Evolutionary conservation across 768 basidiomycete genomes (phyloP), one percentile per base, ranked within the genome.

Genomic region (Phanerochaete carnosa): DNA sequence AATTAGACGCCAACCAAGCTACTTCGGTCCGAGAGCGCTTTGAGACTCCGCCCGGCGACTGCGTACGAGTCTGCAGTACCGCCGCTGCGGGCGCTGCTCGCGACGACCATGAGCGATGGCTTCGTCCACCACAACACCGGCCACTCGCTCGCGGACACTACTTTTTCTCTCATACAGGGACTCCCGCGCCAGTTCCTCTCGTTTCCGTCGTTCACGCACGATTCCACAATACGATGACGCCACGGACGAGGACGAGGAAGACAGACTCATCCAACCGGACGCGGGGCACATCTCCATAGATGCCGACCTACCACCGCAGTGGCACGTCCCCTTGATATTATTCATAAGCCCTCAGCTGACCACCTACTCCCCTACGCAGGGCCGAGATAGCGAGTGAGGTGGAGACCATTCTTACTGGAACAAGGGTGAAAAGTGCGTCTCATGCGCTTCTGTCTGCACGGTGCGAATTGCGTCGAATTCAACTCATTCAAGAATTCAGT

Each of bases 121-220:
- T 64, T 62, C 72, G 45, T 66, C 74, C 33, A 71, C 75, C 29
- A 70, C 72, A 30, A 70, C 73, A 58, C 77, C 77, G 45, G 83
- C 86, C 43, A 94, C 90, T 35, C 88, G 96, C 66, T 94, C 92
- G 1, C 76, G 96, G 50, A 98, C 96, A 2, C 84, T 93, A 57
- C 84, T 98, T 68, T 98, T 98, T 75, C 88, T 95, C 62, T 96
- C 95, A 6, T 94, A 91, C 75, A 84, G 96, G 62, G 92, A 95
- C 76, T 92, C 93, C 3, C 80, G 79, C 47, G 78, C 83, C 19
- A 75, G 82, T 55, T 76, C 76, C 43, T 76, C 81, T 6, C 76
- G 77, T 51, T 65, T 75, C 15, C 70, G 74, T 26, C 74, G 69
- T 56, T 70, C 69, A 29, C 61, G 72, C 28, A 62, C 62, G 64